Percentiles rank a stretch among this genome's conserved stretches.
These are phyloP conservation scores for Ligustrum vulgare DNA, from an alignment of 257 asterid species.

Conservation along the genomic window DNA sequence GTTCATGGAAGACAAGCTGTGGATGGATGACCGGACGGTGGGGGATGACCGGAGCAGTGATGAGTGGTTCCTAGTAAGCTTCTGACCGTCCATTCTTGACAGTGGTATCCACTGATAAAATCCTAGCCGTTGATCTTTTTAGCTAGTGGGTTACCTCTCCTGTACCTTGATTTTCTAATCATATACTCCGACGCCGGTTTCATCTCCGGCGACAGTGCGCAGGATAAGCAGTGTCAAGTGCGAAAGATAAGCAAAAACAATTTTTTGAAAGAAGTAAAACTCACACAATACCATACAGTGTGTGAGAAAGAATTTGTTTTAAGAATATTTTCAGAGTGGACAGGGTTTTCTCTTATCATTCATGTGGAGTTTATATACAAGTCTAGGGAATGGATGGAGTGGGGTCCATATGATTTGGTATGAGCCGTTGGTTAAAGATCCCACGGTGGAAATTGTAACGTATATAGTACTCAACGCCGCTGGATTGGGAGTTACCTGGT, in stretches of 20 bases:
- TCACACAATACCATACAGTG: not conserved
- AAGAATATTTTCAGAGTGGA: slow-evolving; percentile 35
- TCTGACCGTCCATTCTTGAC: slow-evolving; percentile 69
- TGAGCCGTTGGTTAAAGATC: slow-evolving; percentile 33
- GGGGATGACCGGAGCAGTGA: slow-evolving; percentile 94
- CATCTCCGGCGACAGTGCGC: slow-evolving; percentile 51
- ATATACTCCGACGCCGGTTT: slow-evolving; percentile 54
- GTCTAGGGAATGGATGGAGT: slow-evolving; percentile 23
- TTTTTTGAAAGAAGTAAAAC: not conserved
- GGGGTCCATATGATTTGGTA: slow-evolving; percentile 31
- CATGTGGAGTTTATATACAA: slow-evolving; percentile 32
- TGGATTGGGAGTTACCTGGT: not conserved
- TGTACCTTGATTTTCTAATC: slow-evolving; percentile 55
- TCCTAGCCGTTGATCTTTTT: not conserved
- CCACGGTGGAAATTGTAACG: slow-evolving; percentile 5
- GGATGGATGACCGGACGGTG: slow-evolving; percentile 76
- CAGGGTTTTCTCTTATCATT: slow-evolving; percentile 31
- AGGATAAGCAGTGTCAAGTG: slow-evolving; percentile 31
- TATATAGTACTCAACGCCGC: slow-evolving; percentile 23
- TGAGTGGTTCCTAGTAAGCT: slow-evolving; percentile 76
- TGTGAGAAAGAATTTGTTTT: not conserved
- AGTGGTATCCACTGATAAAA: slow-evolving; percentile 17
- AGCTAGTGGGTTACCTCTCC: slow-evolving; percentile 34
- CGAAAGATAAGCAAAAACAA: slow-evolving; percentile 21
- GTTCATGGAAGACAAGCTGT: slow-evolving; percentile 71